phyloP scores from a whole-genome alignment of 192 early-diverging fungal genomes.

The Dimargaris cristalligena region DNA sequence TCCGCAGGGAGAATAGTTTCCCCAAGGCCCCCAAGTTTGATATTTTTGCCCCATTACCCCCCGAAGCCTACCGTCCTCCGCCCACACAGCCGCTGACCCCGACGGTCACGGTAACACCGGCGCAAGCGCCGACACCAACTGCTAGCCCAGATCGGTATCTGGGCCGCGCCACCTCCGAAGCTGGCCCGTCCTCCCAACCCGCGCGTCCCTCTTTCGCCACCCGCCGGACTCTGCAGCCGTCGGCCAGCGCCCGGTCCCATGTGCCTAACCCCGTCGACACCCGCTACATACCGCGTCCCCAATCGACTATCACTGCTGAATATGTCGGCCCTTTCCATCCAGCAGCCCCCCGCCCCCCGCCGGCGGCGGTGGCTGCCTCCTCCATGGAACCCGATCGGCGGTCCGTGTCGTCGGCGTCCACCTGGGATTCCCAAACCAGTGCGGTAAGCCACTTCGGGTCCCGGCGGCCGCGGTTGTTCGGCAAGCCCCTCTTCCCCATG shows the following conservation, averaged over 20 bases:
- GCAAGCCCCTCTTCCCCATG: conserved; percentile 1
- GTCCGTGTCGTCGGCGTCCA: neutral
- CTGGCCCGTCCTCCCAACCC: too few relatives aligned
- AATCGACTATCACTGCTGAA: neutral
- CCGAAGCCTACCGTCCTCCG: neutral
- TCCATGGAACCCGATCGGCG: neutral
- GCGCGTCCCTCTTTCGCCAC: neutral
- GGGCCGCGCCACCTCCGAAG: neutral
- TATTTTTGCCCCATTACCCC: neutral
- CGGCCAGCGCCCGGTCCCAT: neutral
- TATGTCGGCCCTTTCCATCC: neutral
- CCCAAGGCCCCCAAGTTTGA: neutral
- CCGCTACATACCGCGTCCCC: neutral
- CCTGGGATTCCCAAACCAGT: conserved; percentile 10
- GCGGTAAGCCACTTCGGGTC: neutral
- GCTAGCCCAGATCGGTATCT: neutral
- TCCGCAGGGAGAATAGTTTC: neutral
- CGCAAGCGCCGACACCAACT: neutral
- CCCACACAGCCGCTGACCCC: neutral
- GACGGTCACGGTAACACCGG: neutral
- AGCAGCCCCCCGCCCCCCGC: neutral
- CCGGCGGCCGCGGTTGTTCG: conserved; percentile 7
- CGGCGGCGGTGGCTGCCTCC: neutral
- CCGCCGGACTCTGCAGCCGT: neutral
- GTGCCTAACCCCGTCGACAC: neutral